phyloP scores from a whole-genome alignment of 768 basidiomycete genomes.

The Hericium rajendrae region DNA sequence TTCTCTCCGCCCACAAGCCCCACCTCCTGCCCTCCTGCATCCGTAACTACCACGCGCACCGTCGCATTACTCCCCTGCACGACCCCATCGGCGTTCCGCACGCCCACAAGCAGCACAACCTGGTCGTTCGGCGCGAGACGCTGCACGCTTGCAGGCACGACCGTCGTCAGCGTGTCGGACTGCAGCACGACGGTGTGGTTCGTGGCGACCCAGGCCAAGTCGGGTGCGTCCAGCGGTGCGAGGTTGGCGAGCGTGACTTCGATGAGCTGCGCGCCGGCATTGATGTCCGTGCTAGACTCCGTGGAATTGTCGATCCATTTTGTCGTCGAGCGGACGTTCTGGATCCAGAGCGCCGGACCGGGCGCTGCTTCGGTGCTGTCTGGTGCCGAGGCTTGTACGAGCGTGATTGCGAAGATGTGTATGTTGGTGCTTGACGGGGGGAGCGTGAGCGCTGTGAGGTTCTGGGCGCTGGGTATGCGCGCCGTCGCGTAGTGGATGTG shows the following conservation, averaged over 20 bases:
- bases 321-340: slow-evolving; percentile 34
- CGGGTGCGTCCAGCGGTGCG: slow-evolving; percentile 27
- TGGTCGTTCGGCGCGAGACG: slow-evolving; percentile 45
- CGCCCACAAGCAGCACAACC: slow-evolving; percentile 36
- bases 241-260: slow-evolving; percentile 47
- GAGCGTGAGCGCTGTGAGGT: slow-evolving; percentile 34
- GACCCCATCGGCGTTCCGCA: slow-evolving; percentile 21
- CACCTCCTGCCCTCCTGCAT: background rate
- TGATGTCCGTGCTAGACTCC: slow-evolving; percentile 7
- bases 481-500: slow-evolving; percentile 39
- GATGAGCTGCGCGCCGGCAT: slow-evolving; percentile 33
- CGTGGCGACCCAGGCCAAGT: slow-evolving; percentile 20
- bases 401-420: slow-evolving; percentile 34
- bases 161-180: background rate
- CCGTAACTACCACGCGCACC: background rate
- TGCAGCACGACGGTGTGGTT: background rate
- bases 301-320: slow-evolving; percentile 33
- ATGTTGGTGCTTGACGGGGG: slow-evolving; percentile 23
- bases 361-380: background rate
- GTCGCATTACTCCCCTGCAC: slow-evolving; percentile 8
- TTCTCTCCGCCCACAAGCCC: background rate
- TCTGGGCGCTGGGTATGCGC: slow-evolving; percentile 25
- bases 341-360: slow-evolving; percentile 28
- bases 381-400: slow-evolving; percentile 11
- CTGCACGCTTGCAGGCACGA: slow-evolving; percentile 27